Percentiles rank a stretch among this genome's conserved stretches.
Conservation (phyloP, 1,284 basidiomycete species). For the Irpex sp. region DNA sequence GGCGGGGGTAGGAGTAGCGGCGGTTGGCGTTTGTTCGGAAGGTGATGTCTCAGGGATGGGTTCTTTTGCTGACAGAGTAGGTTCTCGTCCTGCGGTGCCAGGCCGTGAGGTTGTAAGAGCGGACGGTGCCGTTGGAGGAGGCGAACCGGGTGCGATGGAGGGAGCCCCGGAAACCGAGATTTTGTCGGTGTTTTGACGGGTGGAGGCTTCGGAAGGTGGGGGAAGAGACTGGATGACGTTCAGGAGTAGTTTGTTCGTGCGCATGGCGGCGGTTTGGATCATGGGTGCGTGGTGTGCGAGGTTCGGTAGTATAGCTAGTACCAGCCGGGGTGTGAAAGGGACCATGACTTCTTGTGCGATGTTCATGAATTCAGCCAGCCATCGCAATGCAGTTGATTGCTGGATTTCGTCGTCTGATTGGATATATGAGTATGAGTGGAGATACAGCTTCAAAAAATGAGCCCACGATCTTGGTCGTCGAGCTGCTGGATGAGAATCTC, state of each 20-base stretch:
- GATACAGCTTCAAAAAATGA: background rate
- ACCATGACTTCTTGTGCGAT: constrained; percentile 92
- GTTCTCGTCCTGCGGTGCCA: constrained; percentile 31
- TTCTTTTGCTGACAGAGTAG: constrained; percentile 6
- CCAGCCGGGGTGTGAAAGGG: constrained; percentile 90
- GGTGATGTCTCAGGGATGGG: constrained; percentile 33
- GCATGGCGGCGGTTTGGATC: constrained; percentile 85
- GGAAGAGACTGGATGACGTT: constrained; percentile 86
- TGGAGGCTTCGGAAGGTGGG: constrained; percentile 52
- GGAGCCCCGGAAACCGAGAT: constrained; percentile 28
- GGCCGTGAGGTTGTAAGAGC: constrained; percentile 43
- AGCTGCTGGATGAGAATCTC: constrained; percentile 94
- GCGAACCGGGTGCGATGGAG: constrained; percentile 42
- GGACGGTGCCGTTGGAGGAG: constrained; percentile 38
- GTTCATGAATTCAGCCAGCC: constrained; percentile 89
- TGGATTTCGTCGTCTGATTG: constrained; percentile 82
- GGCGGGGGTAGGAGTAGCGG: constrained; percentile 10
- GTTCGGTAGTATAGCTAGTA: constrained; percentile 91
- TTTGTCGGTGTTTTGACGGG: constrained; percentile 34
- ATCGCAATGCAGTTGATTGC: constrained; percentile 84
- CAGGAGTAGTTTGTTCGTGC: constrained; percentile 85
- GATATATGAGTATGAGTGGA: background rate
- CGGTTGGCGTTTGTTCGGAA: constrained; percentile 9
- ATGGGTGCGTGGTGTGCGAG: constrained; percentile 89
- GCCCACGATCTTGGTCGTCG: constrained; percentile 72